Conservation (phyloP, 495 filamentous ascomycete species). For the Neurospora pannonica region DNA sequence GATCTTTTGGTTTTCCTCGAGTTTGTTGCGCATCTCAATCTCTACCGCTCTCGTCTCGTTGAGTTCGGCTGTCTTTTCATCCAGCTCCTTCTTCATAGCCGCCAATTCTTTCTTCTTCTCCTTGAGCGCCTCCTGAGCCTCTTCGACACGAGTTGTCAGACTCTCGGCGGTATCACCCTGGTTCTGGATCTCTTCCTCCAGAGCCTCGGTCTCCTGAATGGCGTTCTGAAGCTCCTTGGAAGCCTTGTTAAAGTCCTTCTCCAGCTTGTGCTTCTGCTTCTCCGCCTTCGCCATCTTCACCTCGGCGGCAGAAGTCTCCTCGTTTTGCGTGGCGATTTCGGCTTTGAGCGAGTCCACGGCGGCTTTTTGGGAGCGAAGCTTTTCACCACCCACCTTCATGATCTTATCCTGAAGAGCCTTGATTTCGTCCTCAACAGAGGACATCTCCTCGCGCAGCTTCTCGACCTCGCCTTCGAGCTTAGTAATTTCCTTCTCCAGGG, state of each 20-base stretch:
- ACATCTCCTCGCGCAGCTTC: conserved; percentile 69
- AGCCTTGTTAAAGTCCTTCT: conserved; percentile 66
- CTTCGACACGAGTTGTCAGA: conserved; percentile 65
- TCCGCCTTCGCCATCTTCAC: conserved; percentile 81
- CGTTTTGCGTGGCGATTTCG: conserved; percentile 69
- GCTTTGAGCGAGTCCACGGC: conserved; percentile 90
- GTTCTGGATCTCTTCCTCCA: conserved; percentile 66
- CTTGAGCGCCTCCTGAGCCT: conserved; percentile 73
- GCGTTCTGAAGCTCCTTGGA: conserved; percentile 67
- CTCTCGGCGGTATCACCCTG: conserved; percentile 67
- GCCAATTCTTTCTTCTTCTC: conserved; percentile 73
- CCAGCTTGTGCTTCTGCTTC: conserved; percentile 80
- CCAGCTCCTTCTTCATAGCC: conserved; percentile 71
- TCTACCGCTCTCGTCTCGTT: conserved; percentile 85
- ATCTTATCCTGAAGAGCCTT: conserved; percentile 88
- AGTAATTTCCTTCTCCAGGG: conserved; percentile 66
- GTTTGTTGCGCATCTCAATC: conserved; percentile 97
- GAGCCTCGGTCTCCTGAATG: conserved; percentile 57
- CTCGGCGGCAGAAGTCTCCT: conserved; percentile 76
- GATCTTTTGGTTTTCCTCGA: conserved; percentile 90
- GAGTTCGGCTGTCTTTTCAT: conserved; percentile 75
- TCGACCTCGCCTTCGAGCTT: conserved; percentile 69
- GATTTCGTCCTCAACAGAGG: conserved; percentile 83
- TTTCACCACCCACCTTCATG: conserved; percentile 93
- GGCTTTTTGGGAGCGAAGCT: conserved; percentile 78